Percentiles rank a stretch among this genome's conserved stretches.
Evolutionary conservation across 495 filamentous ascomycete species (phyloP).

Genomic region (Gamarada debralockiae): DNA sequence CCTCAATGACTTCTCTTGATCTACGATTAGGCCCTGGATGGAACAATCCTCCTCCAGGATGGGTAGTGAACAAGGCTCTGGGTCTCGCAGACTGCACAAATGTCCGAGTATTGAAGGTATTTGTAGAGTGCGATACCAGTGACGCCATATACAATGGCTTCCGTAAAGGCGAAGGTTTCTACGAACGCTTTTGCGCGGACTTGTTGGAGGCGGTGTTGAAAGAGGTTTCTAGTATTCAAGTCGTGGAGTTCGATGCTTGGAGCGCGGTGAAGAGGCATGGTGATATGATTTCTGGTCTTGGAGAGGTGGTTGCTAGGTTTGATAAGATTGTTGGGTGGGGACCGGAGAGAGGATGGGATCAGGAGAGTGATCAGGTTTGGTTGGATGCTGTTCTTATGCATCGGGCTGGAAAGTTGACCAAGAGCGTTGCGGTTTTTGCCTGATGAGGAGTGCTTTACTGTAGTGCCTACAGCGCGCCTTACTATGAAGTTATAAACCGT

Average conservation of each 20-base stretch:
- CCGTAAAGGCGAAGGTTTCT: conserved; percentile 62
- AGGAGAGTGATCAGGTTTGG: conserved; percentile 23
- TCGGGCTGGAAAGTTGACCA: conserved; percentile 14
- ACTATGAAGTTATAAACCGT: too few species aligned
- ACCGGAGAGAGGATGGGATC: conserved; percentile 63
- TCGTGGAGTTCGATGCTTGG: conserved; percentile 74
- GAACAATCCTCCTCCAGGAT: conserved; percentile 67
- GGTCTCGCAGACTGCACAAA: conserved; percentile 61
- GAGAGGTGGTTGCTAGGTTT: conserved; percentile 46
- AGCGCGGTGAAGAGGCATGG: conserved; percentile 65
- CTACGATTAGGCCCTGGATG: conserved; percentile 79
- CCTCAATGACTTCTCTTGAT: conserved; percentile 63
- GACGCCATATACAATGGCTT: conserved; percentile 71
- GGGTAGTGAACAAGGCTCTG: conserved; percentile 62
- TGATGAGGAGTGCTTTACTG: not conserved
- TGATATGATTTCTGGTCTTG: conserved; percentile 64
- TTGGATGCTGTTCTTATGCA: conserved; percentile 19
- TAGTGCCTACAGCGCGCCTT: too few species aligned
- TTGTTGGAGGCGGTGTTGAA: conserved; percentile 57
- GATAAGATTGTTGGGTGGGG: conserved; percentile 64
- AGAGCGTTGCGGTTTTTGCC: conserved; percentile 12
- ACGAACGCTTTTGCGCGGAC: conserved; percentile 63
- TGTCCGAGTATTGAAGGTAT: conserved; percentile 64
- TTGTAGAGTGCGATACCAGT: conserved; percentile 75
- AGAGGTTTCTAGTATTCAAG: conserved; percentile 53